phyloP scores from a whole-genome alignment of 1,284 basidiomycete species.

The Malassezia vespertilionis region DNA sequence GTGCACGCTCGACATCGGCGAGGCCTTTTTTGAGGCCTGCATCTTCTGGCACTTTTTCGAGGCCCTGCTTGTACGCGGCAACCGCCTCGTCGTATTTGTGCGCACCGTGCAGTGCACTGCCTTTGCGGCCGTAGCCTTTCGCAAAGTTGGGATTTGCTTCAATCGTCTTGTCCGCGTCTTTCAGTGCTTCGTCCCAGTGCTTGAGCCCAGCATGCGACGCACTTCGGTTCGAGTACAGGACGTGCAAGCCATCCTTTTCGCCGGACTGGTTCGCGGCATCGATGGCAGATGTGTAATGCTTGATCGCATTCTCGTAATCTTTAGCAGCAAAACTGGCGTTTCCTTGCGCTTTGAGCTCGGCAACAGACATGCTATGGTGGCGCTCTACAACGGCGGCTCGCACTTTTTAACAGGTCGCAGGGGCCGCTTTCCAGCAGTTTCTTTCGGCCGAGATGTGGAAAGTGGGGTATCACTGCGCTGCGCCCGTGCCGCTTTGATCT shows the following conservation, averaged over 20 bases:
- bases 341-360: conserved; percentile 45
- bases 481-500: conserved; percentile 7
- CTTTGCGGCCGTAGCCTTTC: conserved; percentile 85
- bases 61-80: conserved; percentile 64
- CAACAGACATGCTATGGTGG: conserved; percentile 28
- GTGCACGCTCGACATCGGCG: conserved; percentile 49
- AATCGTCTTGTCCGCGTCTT: conserved; percentile 72
- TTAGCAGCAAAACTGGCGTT: conserved; percentile 46
- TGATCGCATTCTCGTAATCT: conserved; percentile 37
- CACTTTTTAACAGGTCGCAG: too few relatives aligned
- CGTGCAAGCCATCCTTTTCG: conserved; percentile 53
- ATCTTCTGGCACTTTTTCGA: conserved; percentile 66
- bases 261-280: conserved; percentile 33
- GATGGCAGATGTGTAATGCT: conserved; percentile 41
- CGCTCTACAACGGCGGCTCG: neutral
- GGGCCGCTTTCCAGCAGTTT: conserved; percentile 14
- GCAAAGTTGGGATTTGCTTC: too few relatives aligned
- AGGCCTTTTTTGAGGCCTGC: conserved; percentile 74
- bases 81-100: conserved; percentile 72
- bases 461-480: neutral
- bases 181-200: conserved; percentile 64
- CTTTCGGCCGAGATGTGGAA: conserved; percentile 15
- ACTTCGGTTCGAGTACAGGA: conserved; percentile 85
- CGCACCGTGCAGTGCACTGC: conserved; percentile 82
- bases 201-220: conserved; percentile 76